phyloP scores from a whole-genome alignment of 2,329 filamentous ascomycete genomes.

The Colletotrichum higginsianum region DNA sequence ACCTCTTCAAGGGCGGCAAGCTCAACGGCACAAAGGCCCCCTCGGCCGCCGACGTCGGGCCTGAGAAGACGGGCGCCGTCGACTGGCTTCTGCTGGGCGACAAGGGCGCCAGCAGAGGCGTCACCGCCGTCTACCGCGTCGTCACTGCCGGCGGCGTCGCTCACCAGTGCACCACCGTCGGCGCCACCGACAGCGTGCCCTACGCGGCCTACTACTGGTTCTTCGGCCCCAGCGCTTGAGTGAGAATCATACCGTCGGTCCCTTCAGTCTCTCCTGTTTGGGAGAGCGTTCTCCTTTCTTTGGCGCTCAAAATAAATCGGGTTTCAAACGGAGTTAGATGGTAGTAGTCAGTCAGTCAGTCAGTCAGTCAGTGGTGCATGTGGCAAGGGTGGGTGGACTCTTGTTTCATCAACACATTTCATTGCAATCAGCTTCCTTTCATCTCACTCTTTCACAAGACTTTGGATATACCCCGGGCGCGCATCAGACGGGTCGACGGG shows the following conservation, averaged over 20 bases:
- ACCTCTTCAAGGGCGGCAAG: slow-evolving; percentile 61
- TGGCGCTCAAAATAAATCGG: slow-evolving; percentile 19
- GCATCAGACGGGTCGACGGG: slow-evolving; percentile 3
- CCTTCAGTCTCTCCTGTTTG: neutral
- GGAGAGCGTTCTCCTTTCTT: neutral
- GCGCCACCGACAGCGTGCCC: slow-evolving; percentile 65
- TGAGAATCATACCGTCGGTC: no score
- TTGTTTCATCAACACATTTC: neutral
- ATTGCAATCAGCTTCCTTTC: neutral
- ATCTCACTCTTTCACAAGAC: slow-evolving; percentile 17
- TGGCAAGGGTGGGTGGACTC: neutral
- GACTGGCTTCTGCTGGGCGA: slow-evolving; percentile 67
- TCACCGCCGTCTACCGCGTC: slow-evolving; percentile 67
- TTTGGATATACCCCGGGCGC: slow-evolving; percentile 38
- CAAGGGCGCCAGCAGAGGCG: slow-evolving; percentile 55
- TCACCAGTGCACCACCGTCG: slow-evolving; percentile 57
- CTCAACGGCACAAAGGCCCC: slow-evolving; percentile 70
- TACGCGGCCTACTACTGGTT: slow-evolving; percentile 74
- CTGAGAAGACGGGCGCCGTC: slow-evolving; percentile 66
- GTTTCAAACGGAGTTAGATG: neutral
- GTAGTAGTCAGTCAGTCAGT: neutral
- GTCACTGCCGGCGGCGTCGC: slow-evolving; percentile 66
- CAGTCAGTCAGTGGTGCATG: neutral
- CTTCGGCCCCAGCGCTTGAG: slow-evolving; percentile 54
- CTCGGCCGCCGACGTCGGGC: slow-evolving; percentile 59